A percentile compares a stretch with the other conserved stretches of the same genome.
phyloP scores from a whole-genome alignment of 2,329 filamentous ascomycete genomes.

The Cordyceps cicadae region DNA sequence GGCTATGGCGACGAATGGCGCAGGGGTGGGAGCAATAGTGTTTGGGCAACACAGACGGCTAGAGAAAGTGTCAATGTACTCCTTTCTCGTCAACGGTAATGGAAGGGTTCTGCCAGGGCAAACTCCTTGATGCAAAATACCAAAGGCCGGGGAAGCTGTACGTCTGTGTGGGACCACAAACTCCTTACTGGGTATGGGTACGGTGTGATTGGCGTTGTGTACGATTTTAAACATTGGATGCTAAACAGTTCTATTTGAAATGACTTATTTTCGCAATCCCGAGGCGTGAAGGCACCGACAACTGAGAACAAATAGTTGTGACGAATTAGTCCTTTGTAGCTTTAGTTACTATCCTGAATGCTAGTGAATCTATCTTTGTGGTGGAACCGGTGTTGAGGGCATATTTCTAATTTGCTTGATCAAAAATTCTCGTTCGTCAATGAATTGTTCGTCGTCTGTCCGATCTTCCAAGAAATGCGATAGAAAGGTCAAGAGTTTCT shows the following conservation, averaged over 20 bases:
- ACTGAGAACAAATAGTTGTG: background rate
- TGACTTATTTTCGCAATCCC: background rate
- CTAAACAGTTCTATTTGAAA: background rate
- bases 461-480: constrained; percentile 89
- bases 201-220: constrained; percentile 7
- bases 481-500: constrained; percentile 80
- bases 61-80: constrained; percentile 56
- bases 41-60: constrained; percentile 51
- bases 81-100: constrained; percentile 42
- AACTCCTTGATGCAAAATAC: too few species aligned
- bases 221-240: background rate
- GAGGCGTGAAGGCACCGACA: background rate
- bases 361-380: constrained; percentile 31
- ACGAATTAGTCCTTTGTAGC: background rate
- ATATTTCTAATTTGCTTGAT: constrained; percentile 83
- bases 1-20: constrained; percentile 61
- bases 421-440: constrained; percentile 93
- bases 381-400: constrained; percentile 48
- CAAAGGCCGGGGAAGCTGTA: background rate
- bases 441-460: constrained; percentile 96
- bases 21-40: constrained; percentile 44
- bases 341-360: background rate
- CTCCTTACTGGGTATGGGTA: background rate
- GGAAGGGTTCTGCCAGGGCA: too few species aligned
- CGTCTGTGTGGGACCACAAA: background rate